phyloP scores from a whole-genome alignment of 345 rosid species.

The Syzygium oleosum region DNA sequence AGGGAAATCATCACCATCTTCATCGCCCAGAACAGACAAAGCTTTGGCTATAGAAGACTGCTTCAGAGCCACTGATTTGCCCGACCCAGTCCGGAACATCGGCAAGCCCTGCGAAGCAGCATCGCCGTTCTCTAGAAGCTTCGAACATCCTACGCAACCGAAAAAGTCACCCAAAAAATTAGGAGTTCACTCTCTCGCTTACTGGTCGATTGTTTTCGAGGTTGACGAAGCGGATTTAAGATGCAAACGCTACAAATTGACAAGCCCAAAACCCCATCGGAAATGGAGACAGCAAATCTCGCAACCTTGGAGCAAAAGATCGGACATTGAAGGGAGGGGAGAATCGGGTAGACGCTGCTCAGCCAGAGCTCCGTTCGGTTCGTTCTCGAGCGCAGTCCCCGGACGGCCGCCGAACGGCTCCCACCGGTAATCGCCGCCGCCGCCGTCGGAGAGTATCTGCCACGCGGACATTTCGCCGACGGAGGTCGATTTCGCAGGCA shows the following conservation, averaged over 20 bases:
- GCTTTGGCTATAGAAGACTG: constrained; percentile 66
- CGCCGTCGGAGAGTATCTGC: constrained; percentile 45
- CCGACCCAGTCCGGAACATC: constrained; percentile 55
- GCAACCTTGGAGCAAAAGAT: constrained; percentile 59
- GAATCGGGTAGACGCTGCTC: constrained; percentile 4
- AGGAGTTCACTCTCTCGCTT: not conserved
- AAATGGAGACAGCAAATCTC: not conserved
- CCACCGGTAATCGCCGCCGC: constrained; percentile 49
- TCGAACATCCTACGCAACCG: constrained; percentile 26
- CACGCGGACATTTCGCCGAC: constrained; percentile 61
- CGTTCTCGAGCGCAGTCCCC: constrained; percentile 4
- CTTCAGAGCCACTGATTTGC: constrained; percentile 47
- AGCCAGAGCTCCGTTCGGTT: constrained; percentile 8
- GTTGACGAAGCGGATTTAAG: not conserved
- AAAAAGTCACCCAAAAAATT: not conserved
- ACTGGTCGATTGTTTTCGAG: not conserved
- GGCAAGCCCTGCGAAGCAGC: constrained; percentile 24
- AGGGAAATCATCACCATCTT: constrained; percentile 1
- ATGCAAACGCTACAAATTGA: not conserved
- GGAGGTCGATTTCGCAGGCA: not conserved
- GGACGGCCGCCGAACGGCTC: constrained; percentile 29
- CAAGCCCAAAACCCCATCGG: not conserved
- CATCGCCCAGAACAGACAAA: constrained; percentile 33
- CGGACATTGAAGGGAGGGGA: constrained; percentile 57
- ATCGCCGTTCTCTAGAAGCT: constrained; percentile 24